A percentile compares a stretch with the other conserved stretches of the same genome.
Conservation (phyloP, 1,139 yeast species). For the Candida albicans region DNA sequence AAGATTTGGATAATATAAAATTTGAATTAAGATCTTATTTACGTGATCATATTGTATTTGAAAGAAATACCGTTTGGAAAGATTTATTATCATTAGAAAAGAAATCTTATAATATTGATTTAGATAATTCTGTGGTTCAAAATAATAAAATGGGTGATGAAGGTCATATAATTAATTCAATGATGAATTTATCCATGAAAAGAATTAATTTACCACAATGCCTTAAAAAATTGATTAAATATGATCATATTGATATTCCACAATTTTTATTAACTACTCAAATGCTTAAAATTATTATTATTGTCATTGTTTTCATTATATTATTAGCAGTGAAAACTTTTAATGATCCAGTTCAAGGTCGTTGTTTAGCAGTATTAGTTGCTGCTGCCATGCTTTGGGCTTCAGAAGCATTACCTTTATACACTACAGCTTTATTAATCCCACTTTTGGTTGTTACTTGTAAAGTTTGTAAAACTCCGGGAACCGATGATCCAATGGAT, state of each 20-base stretch:
- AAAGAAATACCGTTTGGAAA: slow-evolving; percentile 95
- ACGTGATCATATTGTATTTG: slow-evolving; percentile 94
- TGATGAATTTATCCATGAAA: slow-evolving; percentile 27
- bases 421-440: slow-evolving; percentile 76
- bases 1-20: slow-evolving; percentile 52
- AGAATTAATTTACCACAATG: slow-evolving; percentile 23
- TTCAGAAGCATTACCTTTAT: slow-evolving; percentile 86
- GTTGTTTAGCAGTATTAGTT: slow-evolving; percentile 80
- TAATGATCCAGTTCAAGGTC: slow-evolving; percentile 62
- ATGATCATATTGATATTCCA: slow-evolving; percentile 25
- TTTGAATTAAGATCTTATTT: slow-evolving; percentile 72
- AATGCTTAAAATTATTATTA: slow-evolving; percentile 45
- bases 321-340: slow-evolving; percentile 59
- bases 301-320: slow-evolving; percentile 45
- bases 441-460: slow-evolving; percentile 78
- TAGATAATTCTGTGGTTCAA: slow-evolving; percentile 28
- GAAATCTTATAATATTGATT: slow-evolving; percentile 38
- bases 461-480: slow-evolving; percentile 62
- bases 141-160: slow-evolving; percentile 37
- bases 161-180: slow-evolving; percentile 19
- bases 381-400: slow-evolving; percentile 90
- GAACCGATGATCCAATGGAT: slow-evolving; percentile 50
- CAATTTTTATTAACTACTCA: slow-evolving; percentile 33
- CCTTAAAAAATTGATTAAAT: slow-evolving; percentile 15
- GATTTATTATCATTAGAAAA: slow-evolving; percentile 89